Base-by-base conservation (phyloP, 2,329 filamentous ascomycete genomes). In the Paracorniculantispora psalliotae region DNA sequence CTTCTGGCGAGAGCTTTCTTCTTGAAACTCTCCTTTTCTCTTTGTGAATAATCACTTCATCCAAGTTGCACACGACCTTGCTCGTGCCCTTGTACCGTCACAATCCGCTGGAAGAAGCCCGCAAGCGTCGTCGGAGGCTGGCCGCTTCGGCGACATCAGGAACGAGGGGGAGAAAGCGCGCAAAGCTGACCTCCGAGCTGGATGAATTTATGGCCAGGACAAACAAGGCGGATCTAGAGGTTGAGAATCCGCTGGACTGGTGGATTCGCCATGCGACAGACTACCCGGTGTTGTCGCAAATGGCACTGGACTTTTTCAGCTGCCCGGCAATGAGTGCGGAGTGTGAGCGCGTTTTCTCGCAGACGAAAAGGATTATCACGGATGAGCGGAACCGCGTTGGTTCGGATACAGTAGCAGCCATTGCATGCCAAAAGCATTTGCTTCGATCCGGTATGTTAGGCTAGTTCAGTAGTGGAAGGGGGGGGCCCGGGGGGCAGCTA, bases 351-450 rank as follows among this genome's bases (percentile, higher is more conserved):
- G 28, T 50, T 35, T 33, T 35, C 47, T 50, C 47, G 17, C 30
- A 50, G 47, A 35, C 47, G 28, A 50, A 50, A 35, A 50, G 28
- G 47, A 23, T 50, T 21, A 50, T 50, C 30, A 50, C 30, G n/a
- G 28, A 50, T 50, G n/a, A 49, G 46, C 46, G 26, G 46, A 49
- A 49, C 26, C 25, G 28, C 23, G 47, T 50, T 50, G 3, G 28
- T 33, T 35, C 28, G 23, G 7, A 50, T 50, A 50, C 30, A 50
- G 47, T 50, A 50, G 47, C 47, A 50, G 47, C 47, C 47, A 50
- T 50, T 50, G 47, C n/a, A n/a, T 50, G 47, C 47, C 30, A 50
- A 50, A 50, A 50, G 47, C 28, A 35, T 35, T n/a, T 47, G 44
- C 28, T 50, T 23, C 47, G 47, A 50, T 50, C 47, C 28, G 47